Evolutionary conservation across 257 asterid genomes (phyloP).

Genomic region (Cruciata laevipes): DNA sequence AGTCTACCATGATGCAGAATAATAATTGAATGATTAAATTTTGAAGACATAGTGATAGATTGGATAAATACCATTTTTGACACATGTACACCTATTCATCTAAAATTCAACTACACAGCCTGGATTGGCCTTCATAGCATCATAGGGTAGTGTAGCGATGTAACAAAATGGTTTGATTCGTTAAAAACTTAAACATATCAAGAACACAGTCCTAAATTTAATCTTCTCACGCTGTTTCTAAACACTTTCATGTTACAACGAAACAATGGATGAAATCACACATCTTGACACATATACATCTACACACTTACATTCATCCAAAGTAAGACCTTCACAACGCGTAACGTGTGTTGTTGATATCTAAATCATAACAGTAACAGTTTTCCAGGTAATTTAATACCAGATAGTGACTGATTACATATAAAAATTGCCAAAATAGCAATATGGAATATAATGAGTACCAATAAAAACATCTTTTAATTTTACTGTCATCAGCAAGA

Average conservation of each 20-base stretch:
- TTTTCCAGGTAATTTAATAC: not conserved
- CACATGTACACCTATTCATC: not conserved
- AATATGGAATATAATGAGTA: not conserved
- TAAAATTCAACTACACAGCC: not conserved
- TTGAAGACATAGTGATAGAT: not conserved
- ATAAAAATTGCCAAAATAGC: not conserved
- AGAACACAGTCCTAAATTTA: not conserved
- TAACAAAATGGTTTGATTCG: not conserved
- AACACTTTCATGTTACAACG: not conserved
- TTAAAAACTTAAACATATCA: not conserved
- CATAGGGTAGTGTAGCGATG: not conserved
- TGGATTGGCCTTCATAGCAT: too few relatives aligned
- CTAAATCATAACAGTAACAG: not conserved
- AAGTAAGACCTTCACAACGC: not conserved
- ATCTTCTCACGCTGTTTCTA: not conserved
- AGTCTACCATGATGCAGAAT: not conserved
- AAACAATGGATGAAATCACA: not conserved
- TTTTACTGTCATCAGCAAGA: not conserved
- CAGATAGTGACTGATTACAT: not conserved
- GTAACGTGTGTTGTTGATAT: not conserved
- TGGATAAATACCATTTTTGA: not conserved
- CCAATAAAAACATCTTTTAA: not conserved
- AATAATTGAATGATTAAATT: too few relatives aligned
- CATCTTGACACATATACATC: not conserved
- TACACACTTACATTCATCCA: not conserved